Evolutionary conservation across 441 rosid species (phyloP).

Genomic region (Populus trichocarpa): DNA sequence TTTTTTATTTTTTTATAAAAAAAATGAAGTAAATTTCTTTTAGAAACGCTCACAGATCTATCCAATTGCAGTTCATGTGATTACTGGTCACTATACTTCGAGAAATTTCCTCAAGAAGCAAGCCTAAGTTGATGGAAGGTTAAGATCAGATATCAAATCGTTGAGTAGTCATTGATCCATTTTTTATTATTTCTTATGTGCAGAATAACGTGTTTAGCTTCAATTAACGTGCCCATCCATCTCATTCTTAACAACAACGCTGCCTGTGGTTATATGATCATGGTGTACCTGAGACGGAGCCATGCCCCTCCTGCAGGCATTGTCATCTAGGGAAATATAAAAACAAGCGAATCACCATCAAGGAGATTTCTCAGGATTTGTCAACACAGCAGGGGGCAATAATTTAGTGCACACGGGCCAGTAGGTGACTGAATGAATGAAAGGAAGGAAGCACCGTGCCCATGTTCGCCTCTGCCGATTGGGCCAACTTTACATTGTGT

Average conservation of each 20-base stretch:
- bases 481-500: constrained; percentile 11
- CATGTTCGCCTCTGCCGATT: neutral
- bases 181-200: neutral
- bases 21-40: too few species aligned
- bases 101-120: too few species aligned
- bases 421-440: constrained; percentile 17
- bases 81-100: neutral
- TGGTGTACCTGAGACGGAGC: neutral
- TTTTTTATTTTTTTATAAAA: too few species aligned
- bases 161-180: neutral
- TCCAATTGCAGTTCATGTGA: neutral
- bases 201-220: neutral
- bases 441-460: neutral
- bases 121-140: neutral
- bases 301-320: constrained; percentile 8
- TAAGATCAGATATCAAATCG: neutral
- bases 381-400: constrained; percentile 14
- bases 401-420: constrained; percentile 16
- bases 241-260: neutral
- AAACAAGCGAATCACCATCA: neutral
- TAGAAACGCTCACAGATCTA: too few species aligned
- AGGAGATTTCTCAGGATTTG: neutral
- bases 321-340: constrained; percentile 4
- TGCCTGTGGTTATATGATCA: neutral
- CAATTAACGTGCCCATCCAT: neutral